Conservation (phyloP, 768 basidiomycete genomes). For the Lentinula sp. region DNA sequence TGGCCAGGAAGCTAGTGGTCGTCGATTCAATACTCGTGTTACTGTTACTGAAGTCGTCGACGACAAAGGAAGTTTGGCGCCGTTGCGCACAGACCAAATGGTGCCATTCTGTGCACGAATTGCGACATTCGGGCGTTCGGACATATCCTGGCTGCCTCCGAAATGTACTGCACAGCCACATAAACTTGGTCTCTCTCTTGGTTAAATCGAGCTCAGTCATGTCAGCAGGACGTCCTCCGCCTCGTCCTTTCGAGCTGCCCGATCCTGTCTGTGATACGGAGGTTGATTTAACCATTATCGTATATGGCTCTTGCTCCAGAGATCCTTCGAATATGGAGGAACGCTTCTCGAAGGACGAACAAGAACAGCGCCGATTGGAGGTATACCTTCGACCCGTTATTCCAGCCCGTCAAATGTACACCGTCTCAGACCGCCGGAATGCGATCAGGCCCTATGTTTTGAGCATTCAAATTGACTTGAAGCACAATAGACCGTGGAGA, state of each 20-base stretch:
- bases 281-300: not conserved
- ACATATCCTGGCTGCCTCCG: not conserved
- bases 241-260: not conserved
- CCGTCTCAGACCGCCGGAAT: not conserved
- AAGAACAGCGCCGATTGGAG: not conserved
- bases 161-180: not conserved
- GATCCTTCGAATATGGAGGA: not conserved
- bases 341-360: not conserved
- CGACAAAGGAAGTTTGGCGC: constrained; percentile 3
- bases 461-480: not conserved
- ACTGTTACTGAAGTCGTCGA: not conserved
- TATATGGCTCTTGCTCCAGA: not conserved
- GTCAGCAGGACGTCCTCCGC: not conserved
- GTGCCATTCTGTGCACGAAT: not conserved
- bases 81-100: not conserved
- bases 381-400: not conserved
- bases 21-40: too few relatives aligned
- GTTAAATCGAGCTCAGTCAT: not conserved
- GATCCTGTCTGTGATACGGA: not conserved
- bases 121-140: constrained; percentile 1
- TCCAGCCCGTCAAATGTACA: not conserved
- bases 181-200: too few relatives aligned
- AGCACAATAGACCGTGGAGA: not conserved
- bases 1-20: not conserved
- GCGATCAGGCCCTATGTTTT: not conserved